Conservation (phyloP, 768 basidiomycete genomes). For the Crepidotus variabilis region DNA sequence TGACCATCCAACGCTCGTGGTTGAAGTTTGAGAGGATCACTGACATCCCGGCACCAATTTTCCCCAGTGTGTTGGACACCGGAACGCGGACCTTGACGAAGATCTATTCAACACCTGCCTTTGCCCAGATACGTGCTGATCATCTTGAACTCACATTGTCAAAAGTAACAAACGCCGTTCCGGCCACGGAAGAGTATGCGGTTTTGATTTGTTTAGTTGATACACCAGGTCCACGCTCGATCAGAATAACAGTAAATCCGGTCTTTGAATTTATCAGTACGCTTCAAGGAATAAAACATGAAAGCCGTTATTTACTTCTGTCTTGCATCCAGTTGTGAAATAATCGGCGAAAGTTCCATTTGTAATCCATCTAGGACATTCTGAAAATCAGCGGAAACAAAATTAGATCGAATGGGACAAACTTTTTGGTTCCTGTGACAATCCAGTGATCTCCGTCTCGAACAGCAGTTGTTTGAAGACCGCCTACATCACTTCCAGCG, state of each 20-base stretch:
- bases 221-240: constrained; percentile 68
- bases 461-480: constrained; percentile 81
- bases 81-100: constrained; percentile 63
- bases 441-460: constrained; percentile 86
- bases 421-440: constrained; percentile 94
- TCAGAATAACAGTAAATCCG: constrained; percentile 73
- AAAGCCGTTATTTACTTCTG: constrained; percentile 42
- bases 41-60: constrained; percentile 78
- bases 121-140: neutral
- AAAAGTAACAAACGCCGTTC: constrained; percentile 84
- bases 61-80: constrained; percentile 81
- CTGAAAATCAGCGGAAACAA: neutral
- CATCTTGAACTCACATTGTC: constrained; percentile 41
- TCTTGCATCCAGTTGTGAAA: constrained; percentile 76
- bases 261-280: constrained; percentile 33
- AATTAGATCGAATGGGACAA: constrained; percentile 11
- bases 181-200: constrained; percentile 86
- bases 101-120: neutral
- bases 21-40: constrained; percentile 86
- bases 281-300: neutral
- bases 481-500: constrained; percentile 83
- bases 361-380: constrained; percentile 72
- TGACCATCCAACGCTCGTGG: constrained; percentile 89
- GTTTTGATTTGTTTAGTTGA: constrained; percentile 91
- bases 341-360: constrained; percentile 85